Base-by-base conservation (phyloP, 805 yeast species). In the Barnettozyma californica region DNA sequence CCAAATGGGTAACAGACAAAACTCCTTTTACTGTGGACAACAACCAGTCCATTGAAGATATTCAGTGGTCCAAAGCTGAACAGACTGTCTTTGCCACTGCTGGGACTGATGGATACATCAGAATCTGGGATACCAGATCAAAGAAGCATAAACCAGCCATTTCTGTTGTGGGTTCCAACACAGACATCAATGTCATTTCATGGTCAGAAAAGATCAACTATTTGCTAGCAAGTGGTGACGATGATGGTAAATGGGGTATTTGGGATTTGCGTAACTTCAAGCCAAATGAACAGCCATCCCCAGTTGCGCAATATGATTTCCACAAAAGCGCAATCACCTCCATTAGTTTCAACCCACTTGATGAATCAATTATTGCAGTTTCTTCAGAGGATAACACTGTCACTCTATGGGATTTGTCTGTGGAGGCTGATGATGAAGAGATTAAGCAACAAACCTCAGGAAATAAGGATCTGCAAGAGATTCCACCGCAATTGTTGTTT, bases 401-500 rank as follows among this genome's bases (percentile, higher is more conserved):
- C 9, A 90, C 97, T 1, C 72, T 94, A 56, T 94, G 99, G 99
- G 99, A 94, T 71, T 76, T 94, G 65, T 92, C 97, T 11, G 99
- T 94, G 14, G 99, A 94, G 71, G 98, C 98, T 4, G 99, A 91
- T 67, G 98, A 94, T 64, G 98, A 92, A 64, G 99, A 92, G 68
- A 86, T 92, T 56, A 81, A 87, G 49, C 86, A 84, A 62, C 97
- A 92, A 69, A 78, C 81, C 58, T 77, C 80, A 49, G 94, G 85
- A 59, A 78, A 83, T 37, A 77, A 78, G 57, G 97, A 91, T 59
- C 73, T 94, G 56, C 83, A 83, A 56, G 95, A 86, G 60, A 87
- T 92, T 54, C 99, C 99, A 16, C 94, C 98, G 20, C 99, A 94
- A 68, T 75, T 94, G 60, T 73, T 94, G 65, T 94, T 94, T 70